Evolutionary conservation across 1,139 yeast species (phyloP), one percentile per base, ranked within the genome.

Genomic region (Blastobotrys petasosporus): DNA sequence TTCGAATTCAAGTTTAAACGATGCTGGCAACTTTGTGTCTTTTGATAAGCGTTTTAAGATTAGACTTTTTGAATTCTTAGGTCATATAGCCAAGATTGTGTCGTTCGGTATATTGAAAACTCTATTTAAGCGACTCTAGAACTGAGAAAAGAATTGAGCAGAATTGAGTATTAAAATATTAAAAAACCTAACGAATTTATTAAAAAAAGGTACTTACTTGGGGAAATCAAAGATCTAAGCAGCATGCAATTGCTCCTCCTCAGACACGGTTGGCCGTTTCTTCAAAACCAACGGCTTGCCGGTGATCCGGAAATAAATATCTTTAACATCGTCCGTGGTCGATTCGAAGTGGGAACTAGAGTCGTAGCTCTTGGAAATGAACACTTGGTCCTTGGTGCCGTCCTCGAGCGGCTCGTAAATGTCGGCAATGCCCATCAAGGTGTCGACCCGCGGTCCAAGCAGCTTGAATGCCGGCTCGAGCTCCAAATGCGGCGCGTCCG

Each of bases 311-410:
- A 82, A 81, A 69, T 94, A 87, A 52, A 92, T 77, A 65, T 92
- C 96, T 69, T 88, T 88, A 57, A 92, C 95, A 65, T 92, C 98
- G 64, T 92, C 97, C 40, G 98, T 92, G 61, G 95, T 85, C 39
- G 94, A 73, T 68, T 92, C 99, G 64, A 92, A 92, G 70, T 92
- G 99, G 10, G 97, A 87, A 9, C 95, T 76, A 1, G 98, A 85
- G 65, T 92, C 99, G 65, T 90, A 92, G 51, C 94, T 84, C 70
- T 77, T 85, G 43, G 97, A 87, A 50, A 92, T 75, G 68, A 69
- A 94, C 46, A 92, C 80, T 50, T 85, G 81, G 64, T 84, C 90
- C 54, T 76, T 71, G 30, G 83, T 72, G 11, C 98, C 98, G 61
- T 87, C 95, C 41, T 77, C 82, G 30, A 71, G 64, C 16, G 99